Conservation (phyloP, 208 protist species). For the Angomonas desouzai region DNA sequence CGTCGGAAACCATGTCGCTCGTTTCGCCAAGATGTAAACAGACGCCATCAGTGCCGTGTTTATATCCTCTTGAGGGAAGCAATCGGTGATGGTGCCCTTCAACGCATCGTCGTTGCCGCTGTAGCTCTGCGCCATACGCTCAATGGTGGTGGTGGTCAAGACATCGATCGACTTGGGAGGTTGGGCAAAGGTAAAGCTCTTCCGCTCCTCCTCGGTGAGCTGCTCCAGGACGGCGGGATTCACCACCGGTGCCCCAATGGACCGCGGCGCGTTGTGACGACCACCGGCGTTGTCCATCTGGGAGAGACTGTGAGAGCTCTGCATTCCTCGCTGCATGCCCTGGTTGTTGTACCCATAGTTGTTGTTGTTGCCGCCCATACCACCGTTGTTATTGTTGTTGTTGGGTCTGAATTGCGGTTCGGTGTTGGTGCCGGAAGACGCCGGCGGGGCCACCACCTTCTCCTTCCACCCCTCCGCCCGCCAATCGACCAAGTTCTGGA, state of each 20-base stretch:
- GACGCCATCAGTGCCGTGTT: slow-evolving; percentile 37
- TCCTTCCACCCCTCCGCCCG: slow-evolving; percentile 61
- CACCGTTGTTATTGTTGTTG: slow-evolving; percentile 9
- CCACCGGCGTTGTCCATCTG: slow-evolving; percentile 13
- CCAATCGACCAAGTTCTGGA: slow-evolving; percentile 81
- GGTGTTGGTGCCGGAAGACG: slow-evolving; percentile 17
- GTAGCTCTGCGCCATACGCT: slow-evolving; percentile 26
- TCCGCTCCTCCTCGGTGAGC: slow-evolving; percentile 60
- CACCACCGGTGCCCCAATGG: slow-evolving; percentile 17
- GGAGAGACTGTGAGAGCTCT: slow-evolving; percentile 12
- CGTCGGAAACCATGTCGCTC: slow-evolving; percentile 37
- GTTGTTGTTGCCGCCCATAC: background rate
- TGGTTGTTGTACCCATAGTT: slow-evolving; percentile 20
- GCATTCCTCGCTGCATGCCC: slow-evolving; percentile 16
- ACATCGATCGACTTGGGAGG: slow-evolving; percentile 61
- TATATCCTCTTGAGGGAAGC: background rate
- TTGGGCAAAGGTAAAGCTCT: slow-evolving; percentile 52
- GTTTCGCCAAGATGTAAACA: slow-evolving; percentile 61
- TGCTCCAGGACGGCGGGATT: slow-evolving; percentile 5
- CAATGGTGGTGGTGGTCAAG: slow-evolving; percentile 39
- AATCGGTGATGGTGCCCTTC: background rate
- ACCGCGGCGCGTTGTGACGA: background rate
- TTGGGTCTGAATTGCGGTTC: slow-evolving; percentile 8
- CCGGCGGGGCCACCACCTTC: slow-evolving; percentile 25
- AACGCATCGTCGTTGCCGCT: slow-evolving; percentile 1